phyloP scores from a whole-genome alignment of 2,329 filamentous ascomycete species.

The Plenodomus lindquistii region DNA sequence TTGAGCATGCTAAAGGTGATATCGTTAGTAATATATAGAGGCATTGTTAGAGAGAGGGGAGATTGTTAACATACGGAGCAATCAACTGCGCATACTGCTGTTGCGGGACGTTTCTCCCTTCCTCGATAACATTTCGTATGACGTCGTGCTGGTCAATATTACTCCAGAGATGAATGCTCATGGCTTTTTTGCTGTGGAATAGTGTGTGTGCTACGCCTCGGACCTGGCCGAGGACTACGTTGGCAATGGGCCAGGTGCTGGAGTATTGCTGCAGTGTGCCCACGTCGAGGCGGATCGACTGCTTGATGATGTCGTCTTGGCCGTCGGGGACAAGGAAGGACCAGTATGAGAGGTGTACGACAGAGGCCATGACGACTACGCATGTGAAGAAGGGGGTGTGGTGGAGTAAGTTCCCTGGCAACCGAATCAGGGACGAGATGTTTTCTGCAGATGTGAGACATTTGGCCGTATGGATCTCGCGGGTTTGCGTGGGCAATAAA shows the following conservation, averaged over 20 bases:
- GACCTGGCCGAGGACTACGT: constrained; percentile 71
- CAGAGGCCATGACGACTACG: constrained; percentile 45
- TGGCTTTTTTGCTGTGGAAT: constrained; percentile 49
- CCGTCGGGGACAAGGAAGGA: constrained; percentile 55
- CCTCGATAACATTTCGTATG: constrained; percentile 40
- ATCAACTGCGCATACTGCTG: constrained; percentile 42
- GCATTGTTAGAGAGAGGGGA: not conserved
- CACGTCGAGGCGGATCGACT: constrained; percentile 77
- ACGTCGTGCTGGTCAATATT: constrained; percentile 41
- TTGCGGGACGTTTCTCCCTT: constrained; percentile 34
- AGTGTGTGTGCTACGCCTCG: constrained; percentile 79
- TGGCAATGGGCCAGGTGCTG: constrained; percentile 73
- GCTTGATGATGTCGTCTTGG: constrained; percentile 69
- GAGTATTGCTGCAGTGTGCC: constrained; percentile 72
- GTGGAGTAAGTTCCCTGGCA: constrained; percentile 70
- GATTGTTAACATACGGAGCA: constrained; percentile 42
- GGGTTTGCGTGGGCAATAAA: constrained; percentile 55
- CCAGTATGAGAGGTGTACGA: constrained; percentile 68
- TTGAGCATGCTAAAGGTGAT: constrained; percentile 35
- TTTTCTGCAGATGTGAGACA: constrained; percentile 78
- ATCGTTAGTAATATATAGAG: not conserved
- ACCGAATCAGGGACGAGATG: constrained; percentile 73
- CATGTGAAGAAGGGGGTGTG: constrained; percentile 61
- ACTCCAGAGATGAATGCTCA: constrained; percentile 46
- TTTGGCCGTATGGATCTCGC: constrained; percentile 74